Conservation (phyloP, 139 green algal genomes). For the Limnomonas spitsbergensis region DNA sequence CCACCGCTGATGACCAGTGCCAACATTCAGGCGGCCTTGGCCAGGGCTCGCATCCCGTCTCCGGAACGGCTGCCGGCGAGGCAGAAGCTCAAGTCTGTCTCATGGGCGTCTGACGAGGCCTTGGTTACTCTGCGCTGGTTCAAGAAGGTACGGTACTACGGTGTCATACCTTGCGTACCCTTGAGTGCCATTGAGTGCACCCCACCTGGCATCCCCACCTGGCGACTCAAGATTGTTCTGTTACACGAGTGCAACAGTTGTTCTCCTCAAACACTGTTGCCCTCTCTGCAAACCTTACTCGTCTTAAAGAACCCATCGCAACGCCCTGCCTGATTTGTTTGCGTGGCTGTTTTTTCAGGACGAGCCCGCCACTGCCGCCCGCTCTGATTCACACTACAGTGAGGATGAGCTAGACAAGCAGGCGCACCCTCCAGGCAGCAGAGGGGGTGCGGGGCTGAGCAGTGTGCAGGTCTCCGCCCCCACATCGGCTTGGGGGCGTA, state of each 20-base stretch:
- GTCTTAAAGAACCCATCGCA: no score
- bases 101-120: constrained; percentile 23
- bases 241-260: no score
- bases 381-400: background rate
- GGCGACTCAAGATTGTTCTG: no score
- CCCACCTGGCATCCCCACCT: no score
- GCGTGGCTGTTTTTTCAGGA: background rate
- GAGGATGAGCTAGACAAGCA: constrained; percentile 3
- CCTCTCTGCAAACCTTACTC: no score
- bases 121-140: background rate
- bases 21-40: background rate
- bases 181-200: no score
- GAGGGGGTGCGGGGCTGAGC: no score
- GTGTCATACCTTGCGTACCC: no score
- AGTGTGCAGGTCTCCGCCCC: no score
- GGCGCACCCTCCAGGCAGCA: background rate
- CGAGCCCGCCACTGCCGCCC: background rate
- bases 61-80: constrained; percentile 19
- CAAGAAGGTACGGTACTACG: no score
- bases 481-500: no score
- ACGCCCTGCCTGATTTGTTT: background rate
- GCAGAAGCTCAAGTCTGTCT: constrained; percentile 31
- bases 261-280: no score
- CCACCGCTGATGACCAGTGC: background rate
- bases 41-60: constrained; percentile 20